A percentile compares a stretch with the other conserved stretches of the same genome.
Evolutionary conservation across 768 basidiomycete genomes (phyloP).

Genomic region (Termitomyces titanicus): DNA sequence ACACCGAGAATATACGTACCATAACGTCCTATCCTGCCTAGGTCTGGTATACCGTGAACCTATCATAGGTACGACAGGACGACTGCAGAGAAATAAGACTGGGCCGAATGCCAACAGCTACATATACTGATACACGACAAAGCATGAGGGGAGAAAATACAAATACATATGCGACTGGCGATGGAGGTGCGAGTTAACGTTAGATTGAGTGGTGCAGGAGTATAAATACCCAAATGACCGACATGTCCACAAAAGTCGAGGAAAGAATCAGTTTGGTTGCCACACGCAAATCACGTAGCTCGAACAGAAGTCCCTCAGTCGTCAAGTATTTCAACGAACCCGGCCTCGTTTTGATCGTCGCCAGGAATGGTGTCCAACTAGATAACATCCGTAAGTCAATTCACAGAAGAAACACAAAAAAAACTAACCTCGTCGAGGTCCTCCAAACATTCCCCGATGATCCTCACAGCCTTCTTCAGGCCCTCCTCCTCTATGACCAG

Average conservation of each 20-base stretch:
- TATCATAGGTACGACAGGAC: background rate
- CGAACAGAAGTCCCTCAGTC: slow-evolving; percentile 1
- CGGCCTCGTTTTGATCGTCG: slow-evolving; percentile 56
- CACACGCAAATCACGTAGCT: slow-evolving; percentile 9
- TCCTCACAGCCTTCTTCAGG: slow-evolving; percentile 64
- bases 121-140: background rate
- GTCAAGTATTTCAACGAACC: slow-evolving; percentile 32
- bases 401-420: background rate
- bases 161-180: background rate
- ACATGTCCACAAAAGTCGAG: background rate
- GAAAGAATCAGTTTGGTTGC: slow-evolving; percentile 1
- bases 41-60: slow-evolving; percentile 1
- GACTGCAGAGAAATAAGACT: too few relatives aligned
- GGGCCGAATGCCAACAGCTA: background rate
- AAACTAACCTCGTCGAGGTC: slow-evolving; percentile 75
- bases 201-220: background rate
- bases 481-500: slow-evolving; percentile 92
- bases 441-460: slow-evolving; percentile 71
- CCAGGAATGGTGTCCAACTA: slow-evolving; percentile 55
- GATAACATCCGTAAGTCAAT: background rate
- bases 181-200: background rate
- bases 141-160: background rate
- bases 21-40: too few relatives aligned
- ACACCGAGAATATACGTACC: too few relatives aligned
- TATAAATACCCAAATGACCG: slow-evolving; percentile 1